phyloP scores from a whole-genome alignment of 352 stramenopile species.

The Pythium biforme region DNA sequence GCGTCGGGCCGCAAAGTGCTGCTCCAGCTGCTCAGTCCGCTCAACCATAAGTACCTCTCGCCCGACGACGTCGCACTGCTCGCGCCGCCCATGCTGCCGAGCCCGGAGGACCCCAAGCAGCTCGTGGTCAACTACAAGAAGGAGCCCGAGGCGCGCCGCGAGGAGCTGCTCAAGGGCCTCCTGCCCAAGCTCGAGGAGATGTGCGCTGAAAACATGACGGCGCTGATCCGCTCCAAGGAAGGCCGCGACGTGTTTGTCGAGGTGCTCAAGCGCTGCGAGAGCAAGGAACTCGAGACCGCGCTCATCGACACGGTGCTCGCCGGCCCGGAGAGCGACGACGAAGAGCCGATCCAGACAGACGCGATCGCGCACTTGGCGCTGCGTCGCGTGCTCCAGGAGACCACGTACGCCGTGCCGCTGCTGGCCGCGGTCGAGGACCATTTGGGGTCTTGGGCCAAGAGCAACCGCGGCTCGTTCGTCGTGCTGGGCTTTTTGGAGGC shows the following conservation, averaged over 20 bases:
- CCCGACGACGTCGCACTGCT: constrained; percentile 74
- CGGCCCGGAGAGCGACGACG: constrained; percentile 36
- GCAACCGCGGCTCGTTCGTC: constrained; percentile 83
- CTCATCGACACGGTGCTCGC: constrained; percentile 47
- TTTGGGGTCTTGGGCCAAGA: constrained; percentile 51
- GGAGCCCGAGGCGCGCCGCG: constrained; percentile 66
- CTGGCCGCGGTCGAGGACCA: constrained; percentile 49
- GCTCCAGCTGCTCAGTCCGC: constrained; percentile 71
- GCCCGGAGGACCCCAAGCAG: constrained; percentile 51
- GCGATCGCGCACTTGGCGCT: constrained; percentile 71
- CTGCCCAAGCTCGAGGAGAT: constrained; percentile 83
- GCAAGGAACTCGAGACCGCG: constrained; percentile 43
- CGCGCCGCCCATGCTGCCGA: constrained; percentile 70
- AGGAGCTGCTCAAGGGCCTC: constrained; percentile 76
- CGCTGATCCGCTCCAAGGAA: constrained; percentile 77
- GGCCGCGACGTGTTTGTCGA: constrained; percentile 80
- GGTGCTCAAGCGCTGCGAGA: constrained; percentile 65
- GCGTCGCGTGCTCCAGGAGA: constrained; percentile 80
- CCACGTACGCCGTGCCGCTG: constrained; percentile 45
- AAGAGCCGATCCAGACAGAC: constrained; percentile 70
- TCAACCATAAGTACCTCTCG: constrained; percentile 85
- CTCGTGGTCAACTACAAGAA: constrained; percentile 89
- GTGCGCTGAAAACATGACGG: constrained; percentile 54
- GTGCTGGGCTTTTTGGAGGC: constrained; percentile 79
- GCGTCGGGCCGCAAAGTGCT: constrained; percentile 75